Base-by-base conservation (phyloP, 1,139 yeast species). In the Geotrichum histeridarum region DNA sequence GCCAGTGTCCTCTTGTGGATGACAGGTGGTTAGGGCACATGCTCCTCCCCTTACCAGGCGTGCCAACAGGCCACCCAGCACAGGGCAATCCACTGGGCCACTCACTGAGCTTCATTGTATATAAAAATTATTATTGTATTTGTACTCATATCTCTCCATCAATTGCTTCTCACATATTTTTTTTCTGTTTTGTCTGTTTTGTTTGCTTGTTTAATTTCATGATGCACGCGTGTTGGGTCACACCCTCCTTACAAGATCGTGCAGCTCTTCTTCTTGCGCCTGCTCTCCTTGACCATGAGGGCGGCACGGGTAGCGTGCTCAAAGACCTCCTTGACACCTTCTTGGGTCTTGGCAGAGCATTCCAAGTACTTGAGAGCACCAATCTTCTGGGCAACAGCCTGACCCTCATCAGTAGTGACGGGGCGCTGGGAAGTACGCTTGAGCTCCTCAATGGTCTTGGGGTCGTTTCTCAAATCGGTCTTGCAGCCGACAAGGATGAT, bases 261-360 rank as follows among this genome's bases (percentile, higher is more conserved):
- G 73, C 86, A 81, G 65, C 68, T 68, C 66, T 67, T 68, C 68
- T 66, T 64, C 66, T 67, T 72, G 61, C 66, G 62, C 55, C 62
- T 63, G 64, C 65, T 61, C 68, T 78, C 77, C 69, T 80, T 82
- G 57, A 83, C 80, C 74, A 79, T 81, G 68, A 86, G 80, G 36
- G 91, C 86, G 56, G 91, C 93, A 73, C 96, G 83, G 50, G 96
- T 90, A 50, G 97, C 97, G 63, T 93, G 86, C 66, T 88, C 83
- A 69, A 91, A 90, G 18, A 89, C 89, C 54, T 84, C 82, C 57
- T 78, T 78, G 41, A 90, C 85, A 63, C 91, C 91, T 64, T 81
- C 81, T 78, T 86, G 86, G 51, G 82, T 77, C 67, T 86, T 87
- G 30, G 96, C 94, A 8, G 95, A 86, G 70, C 96, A 89, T 70